Percentiles rank a stretch among this genome's conserved stretches.
Conservation (phyloP, 2,329 filamentous ascomycete genomes). For the Colletotrichum sp. region DNA sequence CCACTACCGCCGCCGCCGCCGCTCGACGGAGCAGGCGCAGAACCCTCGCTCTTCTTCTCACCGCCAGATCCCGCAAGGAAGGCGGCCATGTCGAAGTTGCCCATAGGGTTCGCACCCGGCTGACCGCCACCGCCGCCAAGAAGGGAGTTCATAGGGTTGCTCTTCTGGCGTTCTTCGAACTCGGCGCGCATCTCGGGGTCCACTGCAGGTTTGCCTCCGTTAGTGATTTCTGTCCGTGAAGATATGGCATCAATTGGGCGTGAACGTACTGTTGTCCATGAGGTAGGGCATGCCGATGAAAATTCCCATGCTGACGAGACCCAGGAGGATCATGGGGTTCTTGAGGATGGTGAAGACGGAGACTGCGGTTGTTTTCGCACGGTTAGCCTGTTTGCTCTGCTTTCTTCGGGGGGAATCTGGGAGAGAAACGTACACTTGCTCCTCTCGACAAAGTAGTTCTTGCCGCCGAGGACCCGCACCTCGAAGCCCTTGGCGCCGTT, state of each 20-base stretch:
- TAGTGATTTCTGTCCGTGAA: not conserved
- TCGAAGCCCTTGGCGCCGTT: conserved; percentile 54
- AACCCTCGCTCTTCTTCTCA: conserved; percentile 46
- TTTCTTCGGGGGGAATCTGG: not conserved
- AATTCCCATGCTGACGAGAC: conserved; percentile 78
- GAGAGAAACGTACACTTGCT: conserved; percentile 68
- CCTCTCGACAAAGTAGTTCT: conserved; percentile 80
- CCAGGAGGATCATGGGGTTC: conserved; percentile 97
- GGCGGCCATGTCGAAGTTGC: conserved; percentile 66
- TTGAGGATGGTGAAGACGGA: conserved; percentile 83
- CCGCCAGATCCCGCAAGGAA: conserved; percentile 62
- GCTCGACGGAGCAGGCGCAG: conserved; percentile 27
- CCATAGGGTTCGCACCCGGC: conserved; percentile 45
- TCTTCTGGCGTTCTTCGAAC: conserved; percentile 88
- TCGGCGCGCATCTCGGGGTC: conserved; percentile 95
- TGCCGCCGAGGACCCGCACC: conserved; percentile 64
- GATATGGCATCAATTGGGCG: not conserved
- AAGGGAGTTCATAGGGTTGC: conserved; percentile 67
- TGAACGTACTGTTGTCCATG: conserved; percentile 85
- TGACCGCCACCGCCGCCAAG: conserved; percentile 41
- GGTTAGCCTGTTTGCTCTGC: not conserved
- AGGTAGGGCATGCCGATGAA: conserved; percentile 95
- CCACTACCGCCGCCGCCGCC: conserved; percentile 26
- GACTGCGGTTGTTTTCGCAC: conserved; percentile 51
- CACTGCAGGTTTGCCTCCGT: conserved; percentile 61